phyloP scores from a whole-genome alignment of 148 eudicot genomes.

The Heliamphora exappendiculata region DNA sequence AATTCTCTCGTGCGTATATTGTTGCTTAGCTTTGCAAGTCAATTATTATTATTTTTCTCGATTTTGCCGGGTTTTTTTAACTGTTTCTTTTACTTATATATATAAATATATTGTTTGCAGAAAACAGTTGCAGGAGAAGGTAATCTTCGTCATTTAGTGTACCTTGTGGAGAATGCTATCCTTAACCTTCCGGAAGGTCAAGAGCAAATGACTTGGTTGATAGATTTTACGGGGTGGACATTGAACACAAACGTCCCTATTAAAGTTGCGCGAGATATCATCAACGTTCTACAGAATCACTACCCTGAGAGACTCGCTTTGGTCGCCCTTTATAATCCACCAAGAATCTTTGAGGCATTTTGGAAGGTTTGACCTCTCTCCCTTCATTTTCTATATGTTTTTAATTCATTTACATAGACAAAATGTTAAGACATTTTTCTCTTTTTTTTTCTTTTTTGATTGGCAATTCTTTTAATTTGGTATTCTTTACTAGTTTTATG shows the following conservation, averaged over 20 bases:
- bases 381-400: not conserved
- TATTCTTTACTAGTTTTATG: not conserved
- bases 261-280: constrained; percentile 66
- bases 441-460: too few relatives aligned
- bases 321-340: constrained; percentile 70
- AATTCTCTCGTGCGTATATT: not conserved
- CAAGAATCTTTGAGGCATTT: constrained; percentile 74
- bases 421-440: too few relatives aligned
- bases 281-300: constrained; percentile 69
- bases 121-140: constrained; percentile 61
- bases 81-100: not conserved
- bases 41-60: not conserved
- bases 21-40: not conserved
- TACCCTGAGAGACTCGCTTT: constrained; percentile 93
- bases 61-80: not conserved
- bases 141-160: constrained; percentile 75
- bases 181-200: constrained; percentile 83
- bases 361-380: constrained; percentile 43
- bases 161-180: constrained; percentile 77
- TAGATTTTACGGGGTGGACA: constrained; percentile 81
- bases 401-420: too few relatives aligned
- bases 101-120: constrained; percentile 32
- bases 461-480: too few relatives aligned
- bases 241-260: constrained; percentile 52
- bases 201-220: constrained; percentile 89